These are phyloP conservation scores for Cucurbita maxima DNA, from an alignment of 306 rosid species.

Conservation along the genomic window DNA sequence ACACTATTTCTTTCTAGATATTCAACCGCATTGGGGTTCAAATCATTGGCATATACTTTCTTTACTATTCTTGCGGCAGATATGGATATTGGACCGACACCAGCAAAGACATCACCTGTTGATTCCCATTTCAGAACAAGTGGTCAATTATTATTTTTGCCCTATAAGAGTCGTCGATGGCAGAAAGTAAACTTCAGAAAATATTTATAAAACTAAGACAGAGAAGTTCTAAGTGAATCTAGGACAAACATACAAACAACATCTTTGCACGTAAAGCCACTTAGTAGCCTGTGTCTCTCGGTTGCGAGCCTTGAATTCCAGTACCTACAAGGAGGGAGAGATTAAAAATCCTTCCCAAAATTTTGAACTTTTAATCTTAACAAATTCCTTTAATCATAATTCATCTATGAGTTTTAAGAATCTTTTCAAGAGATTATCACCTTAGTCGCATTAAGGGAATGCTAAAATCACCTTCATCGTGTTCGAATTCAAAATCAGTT, in stretches of 20 bases:
- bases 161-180: not conserved
- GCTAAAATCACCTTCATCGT: not conserved
- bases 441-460: not conserved
- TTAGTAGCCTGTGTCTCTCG: constrained; percentile 73
- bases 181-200: not conserved
- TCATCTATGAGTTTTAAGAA: no score
- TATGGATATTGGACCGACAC: constrained; percentile 88
- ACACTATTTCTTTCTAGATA: constrained; percentile 76
- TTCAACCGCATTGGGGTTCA: constrained; percentile 72
- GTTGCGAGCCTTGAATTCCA: constrained; percentile 94
- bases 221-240: not conserved
- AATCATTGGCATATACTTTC: constrained; percentile 82
- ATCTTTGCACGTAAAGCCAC: constrained; percentile 49
- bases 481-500: not conserved
- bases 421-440: not conserved
- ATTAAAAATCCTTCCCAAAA: not conserved
- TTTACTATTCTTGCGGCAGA: constrained; percentile 76
- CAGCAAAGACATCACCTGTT: constrained; percentile 88
- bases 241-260: constrained; percentile 61
- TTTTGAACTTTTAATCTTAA: not conserved
- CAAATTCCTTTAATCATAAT: not conserved
- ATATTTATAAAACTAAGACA: not conserved
- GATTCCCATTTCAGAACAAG: constrained; percentile 1
- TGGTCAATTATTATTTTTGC: not conserved
- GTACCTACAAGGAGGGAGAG: constrained; percentile 41